phyloP scores from a whole-genome alignment of 257 asterid species.

The Cynanchum wilfordii region DNA sequence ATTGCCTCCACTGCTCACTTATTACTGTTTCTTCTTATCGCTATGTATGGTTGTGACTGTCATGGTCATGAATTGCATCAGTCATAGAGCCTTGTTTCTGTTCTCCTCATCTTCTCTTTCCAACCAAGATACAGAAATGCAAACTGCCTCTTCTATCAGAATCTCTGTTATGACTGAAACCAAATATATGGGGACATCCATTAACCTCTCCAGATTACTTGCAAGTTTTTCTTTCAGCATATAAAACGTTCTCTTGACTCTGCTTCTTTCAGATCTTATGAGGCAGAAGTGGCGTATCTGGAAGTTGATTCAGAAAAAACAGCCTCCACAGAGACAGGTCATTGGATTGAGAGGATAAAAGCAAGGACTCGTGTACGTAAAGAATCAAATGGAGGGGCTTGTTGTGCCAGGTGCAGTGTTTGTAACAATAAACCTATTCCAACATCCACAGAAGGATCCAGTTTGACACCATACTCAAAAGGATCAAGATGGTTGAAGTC shows the following conservation, averaged over 20 bases:
- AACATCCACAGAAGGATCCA: slow-evolving; percentile 25
- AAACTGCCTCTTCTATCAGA: not conserved
- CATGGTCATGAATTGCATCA: not conserved
- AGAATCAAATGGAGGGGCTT: slow-evolving; percentile 40
- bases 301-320: slow-evolving; percentile 54
- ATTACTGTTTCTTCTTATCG: not conserved
- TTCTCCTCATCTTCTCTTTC: not conserved
- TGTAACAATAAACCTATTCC: slow-evolving; percentile 45
- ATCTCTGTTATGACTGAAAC: not conserved
- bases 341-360: slow-evolving; percentile 29
- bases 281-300: slow-evolving; percentile 83
- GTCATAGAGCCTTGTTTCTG: not conserved
- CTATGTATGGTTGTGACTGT: not conserved
- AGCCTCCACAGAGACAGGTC: slow-evolving; percentile 31
- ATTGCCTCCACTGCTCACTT: not conserved
- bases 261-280: slow-evolving; percentile 57
- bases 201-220: not conserved
- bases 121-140: not conserved
- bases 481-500: slow-evolving; percentile 64
- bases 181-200: slow-evolving; percentile 1
- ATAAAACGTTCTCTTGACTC: not conserved
- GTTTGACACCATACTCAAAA: slow-evolving; percentile 30
- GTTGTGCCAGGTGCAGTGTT: slow-evolving; percentile 70
- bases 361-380: slow-evolving; percentile 38
- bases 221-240: not conserved